Evolutionary conservation across 495 filamentous ascomycete genomes (phyloP).

Genomic region (Lichina pygmaea): DNA sequence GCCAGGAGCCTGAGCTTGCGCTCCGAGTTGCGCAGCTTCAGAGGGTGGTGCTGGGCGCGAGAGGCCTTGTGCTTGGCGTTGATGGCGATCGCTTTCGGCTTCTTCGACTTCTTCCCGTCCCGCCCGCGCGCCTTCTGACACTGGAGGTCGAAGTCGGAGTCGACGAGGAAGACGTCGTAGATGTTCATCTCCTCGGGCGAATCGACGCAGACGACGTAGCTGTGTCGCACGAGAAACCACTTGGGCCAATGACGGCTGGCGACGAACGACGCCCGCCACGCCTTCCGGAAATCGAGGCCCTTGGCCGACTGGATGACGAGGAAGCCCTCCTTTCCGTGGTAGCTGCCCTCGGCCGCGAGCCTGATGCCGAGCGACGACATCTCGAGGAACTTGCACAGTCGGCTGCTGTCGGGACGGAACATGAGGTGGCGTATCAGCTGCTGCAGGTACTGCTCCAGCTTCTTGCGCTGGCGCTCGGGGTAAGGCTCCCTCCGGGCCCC

Average conservation of each 20-base stretch:
- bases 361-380: conserved; percentile 86
- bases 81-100: conserved; percentile 31
- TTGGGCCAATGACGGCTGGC: conserved; percentile 66
- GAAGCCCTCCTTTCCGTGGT: conserved; percentile 93
- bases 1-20: conserved; percentile 75
- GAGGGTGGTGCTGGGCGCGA: conserved; percentile 50
- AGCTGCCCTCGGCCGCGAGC: conserved; percentile 81
- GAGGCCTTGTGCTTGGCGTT: conserved; percentile 33
- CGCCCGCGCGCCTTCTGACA: conserved; percentile 31
- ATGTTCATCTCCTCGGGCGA: conserved; percentile 97
- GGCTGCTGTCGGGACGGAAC: conserved; percentile 84
- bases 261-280: conserved; percentile 46
- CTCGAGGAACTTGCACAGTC: conserved; percentile 88
- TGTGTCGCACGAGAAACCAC: conserved; percentile 95
- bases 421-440: conserved; percentile 86
- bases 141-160: conserved; percentile 55
- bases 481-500: conserved; percentile 23
- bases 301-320: conserved; percentile 76
- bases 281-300: conserved; percentile 66
- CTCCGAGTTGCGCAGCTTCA: conserved; percentile 68
- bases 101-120: conserved; percentile 30
- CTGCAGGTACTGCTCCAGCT: conserved; percentile 77
- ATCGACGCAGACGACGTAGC: conserved; percentile 92
- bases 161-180: conserved; percentile 91
- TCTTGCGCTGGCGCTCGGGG: conserved; percentile 48